These are phyloP conservation scores for Globisporangium paroecandrum DNA, from an alignment of 352 stramenopile genomes.

Conservation along the genomic window DNA sequence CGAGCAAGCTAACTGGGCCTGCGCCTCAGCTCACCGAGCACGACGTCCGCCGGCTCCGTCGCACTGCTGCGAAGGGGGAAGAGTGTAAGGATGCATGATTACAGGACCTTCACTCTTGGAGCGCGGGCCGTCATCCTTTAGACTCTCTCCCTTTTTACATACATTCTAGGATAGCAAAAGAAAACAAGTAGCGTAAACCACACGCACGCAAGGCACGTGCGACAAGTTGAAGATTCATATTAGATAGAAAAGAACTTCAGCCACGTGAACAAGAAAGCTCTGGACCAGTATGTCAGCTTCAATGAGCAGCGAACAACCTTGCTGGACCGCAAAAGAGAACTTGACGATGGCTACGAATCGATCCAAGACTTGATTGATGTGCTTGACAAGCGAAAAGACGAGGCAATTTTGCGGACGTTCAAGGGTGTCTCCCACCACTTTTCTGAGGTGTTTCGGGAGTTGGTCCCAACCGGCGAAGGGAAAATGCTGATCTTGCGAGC, in stretches of 20 bases:
- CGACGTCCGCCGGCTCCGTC: no score
- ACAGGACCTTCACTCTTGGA: no score
- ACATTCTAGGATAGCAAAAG: no score
- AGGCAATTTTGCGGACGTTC: slow-evolving; percentile 99
- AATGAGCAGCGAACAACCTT: slow-evolving; percentile 90
- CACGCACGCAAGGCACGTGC: no score
- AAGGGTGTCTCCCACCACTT: slow-evolving; percentile 98
- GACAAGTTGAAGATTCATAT: no score
- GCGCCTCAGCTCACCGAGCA: no score
- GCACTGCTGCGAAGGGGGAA: no score
- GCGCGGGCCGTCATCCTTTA: no score
- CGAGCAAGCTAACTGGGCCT: no score
- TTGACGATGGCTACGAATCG: slow-evolving; percentile 92
- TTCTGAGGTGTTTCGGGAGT: slow-evolving; percentile 96
- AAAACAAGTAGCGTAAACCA: no score
- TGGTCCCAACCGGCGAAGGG: slow-evolving; percentile 96
- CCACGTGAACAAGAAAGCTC: slow-evolving; percentile 99
- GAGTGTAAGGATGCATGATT: no score
- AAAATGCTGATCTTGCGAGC: slow-evolving; percentile 96
- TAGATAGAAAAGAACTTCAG: slow-evolving; percentile 98
- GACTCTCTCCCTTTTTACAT: no score
- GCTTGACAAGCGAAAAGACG: slow-evolving; percentile 96
- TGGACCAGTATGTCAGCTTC: slow-evolving; percentile 99
- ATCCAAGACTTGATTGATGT: slow-evolving; percentile 88
- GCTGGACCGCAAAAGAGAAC: slow-evolving; percentile 93